phyloP scores from a whole-genome alignment of 768 basidiomycete species.

The Xanthoconium purpureum region DNA sequence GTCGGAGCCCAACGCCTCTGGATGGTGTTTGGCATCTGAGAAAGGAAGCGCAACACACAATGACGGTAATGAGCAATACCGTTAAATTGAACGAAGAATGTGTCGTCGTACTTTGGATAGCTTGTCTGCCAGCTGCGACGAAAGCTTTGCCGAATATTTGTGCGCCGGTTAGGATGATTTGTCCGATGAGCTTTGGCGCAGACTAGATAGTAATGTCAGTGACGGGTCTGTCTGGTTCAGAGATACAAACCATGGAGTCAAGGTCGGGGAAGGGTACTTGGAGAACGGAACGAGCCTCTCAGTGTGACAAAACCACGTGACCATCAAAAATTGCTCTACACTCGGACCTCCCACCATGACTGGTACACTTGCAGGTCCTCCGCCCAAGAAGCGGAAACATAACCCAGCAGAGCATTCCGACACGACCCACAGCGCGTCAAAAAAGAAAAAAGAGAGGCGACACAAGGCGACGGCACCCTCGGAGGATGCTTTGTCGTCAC shows the following conservation, averaged over 20 bases:
- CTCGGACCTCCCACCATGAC: no score
- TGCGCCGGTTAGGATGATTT: slow-evolving; percentile 72
- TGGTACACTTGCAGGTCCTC: slow-evolving; percentile 5
- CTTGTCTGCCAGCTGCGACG: slow-evolving; percentile 85
- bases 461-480: slow-evolving; percentile 12
- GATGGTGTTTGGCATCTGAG: slow-evolving; percentile 79
- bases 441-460: slow-evolving; percentile 35
- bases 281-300: no score
- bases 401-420: slow-evolving; percentile 14
- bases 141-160: slow-evolving; percentile 92
- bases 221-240: neutral
- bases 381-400: slow-evolving; percentile 56
- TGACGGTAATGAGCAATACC: neutral
- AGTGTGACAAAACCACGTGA: slow-evolving; percentile 19
- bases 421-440: slow-evolving; percentile 28
- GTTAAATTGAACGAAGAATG: neutral
- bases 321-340: slow-evolving; percentile 8
- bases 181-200: slow-evolving; percentile 72
- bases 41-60: neutral
- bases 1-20: slow-evolving; percentile 68
- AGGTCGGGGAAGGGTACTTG: slow-evolving; percentile 1
- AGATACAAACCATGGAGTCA: slow-evolving; percentile 21
- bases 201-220: slow-evolving; percentile 46
- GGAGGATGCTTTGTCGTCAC: slow-evolving; percentile 9
- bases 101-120: slow-evolving; percentile 75